Conservation (phyloP, 2,329 filamentous ascomycete genomes). For the Fusarium metavorans region DNA sequence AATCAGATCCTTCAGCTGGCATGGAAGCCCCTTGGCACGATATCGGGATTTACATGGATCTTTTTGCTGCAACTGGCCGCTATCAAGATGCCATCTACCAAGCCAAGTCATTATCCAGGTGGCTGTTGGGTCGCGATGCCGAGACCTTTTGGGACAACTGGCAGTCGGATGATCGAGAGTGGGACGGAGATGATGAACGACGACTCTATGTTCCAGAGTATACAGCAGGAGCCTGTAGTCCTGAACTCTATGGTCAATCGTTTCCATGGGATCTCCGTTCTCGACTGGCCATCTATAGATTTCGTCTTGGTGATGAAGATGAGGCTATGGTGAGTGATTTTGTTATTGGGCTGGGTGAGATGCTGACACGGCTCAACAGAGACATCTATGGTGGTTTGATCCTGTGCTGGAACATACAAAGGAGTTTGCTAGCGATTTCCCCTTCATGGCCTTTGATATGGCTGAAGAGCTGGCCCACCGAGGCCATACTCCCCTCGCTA, state of each 20-base stretch:
- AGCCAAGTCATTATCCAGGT: conserved; percentile 80
- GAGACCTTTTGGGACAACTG: conserved; percentile 84
- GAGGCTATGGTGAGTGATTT: conserved; percentile 77
- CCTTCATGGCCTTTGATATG: conserved; percentile 82
- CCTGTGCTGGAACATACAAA: conserved; percentile 64
- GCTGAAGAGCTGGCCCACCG: conserved; percentile 58
- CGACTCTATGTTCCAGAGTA: conserved; percentile 73
- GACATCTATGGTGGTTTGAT: conserved; percentile 78
- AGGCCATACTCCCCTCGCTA: conserved; percentile 53
- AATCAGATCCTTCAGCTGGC: conserved; percentile 48
- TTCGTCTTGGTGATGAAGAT: conserved; percentile 73
- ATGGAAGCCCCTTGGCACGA: conserved; percentile 78
- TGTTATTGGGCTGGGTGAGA: background rate
- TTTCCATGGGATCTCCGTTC: conserved; percentile 86
- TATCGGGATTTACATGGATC: conserved; percentile 85
- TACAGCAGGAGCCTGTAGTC: conserved; percentile 62
- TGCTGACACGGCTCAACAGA: conserved; percentile 52
- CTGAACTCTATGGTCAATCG: conserved; percentile 75
- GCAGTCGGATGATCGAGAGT: conserved; percentile 85
- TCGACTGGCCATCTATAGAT: conserved; percentile 85
- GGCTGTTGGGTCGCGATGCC: conserved; percentile 80
- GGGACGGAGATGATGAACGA: conserved; percentile 80
- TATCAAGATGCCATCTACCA: conserved; percentile 75
- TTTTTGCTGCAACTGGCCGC: conserved; percentile 75
- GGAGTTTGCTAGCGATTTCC: conserved; percentile 72